These are phyloP conservation scores for Monosporozyma solicola DNA, from an alignment of 805 yeast species.

Conservation along the genomic window DNA sequence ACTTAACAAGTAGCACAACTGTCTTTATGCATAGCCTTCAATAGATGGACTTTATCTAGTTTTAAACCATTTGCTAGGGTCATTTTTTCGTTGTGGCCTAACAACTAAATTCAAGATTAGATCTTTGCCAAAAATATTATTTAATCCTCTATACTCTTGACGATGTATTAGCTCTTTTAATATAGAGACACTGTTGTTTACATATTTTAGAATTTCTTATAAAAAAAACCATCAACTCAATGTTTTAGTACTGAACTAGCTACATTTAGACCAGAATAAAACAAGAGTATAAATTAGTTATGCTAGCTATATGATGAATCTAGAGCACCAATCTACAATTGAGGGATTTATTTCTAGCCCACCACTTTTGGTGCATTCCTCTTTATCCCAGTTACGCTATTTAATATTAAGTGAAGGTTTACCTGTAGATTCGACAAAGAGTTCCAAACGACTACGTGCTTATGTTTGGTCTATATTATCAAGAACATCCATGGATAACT, in stretches of 20 bases:
- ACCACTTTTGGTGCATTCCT: conserved; percentile 21
- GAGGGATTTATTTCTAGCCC: conserved; percentile 18
- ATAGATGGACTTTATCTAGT: too few relatives aligned
- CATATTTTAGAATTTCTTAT: background rate
- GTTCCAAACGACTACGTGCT: conserved; percentile 33
- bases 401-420: conserved; percentile 17
- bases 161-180: background rate
- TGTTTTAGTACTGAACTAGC: background rate
- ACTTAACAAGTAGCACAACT: too few relatives aligned
- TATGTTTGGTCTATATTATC: conserved; percentile 77
- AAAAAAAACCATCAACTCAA: background rate
- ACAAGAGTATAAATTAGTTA: background rate
- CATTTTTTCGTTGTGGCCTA: too few relatives aligned
- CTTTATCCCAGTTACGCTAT: conserved; percentile 22
- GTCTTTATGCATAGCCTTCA: too few relatives aligned
- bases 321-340: conserved; percentile 9
- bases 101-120: too few relatives aligned
- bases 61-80: too few relatives aligned
- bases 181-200: background rate
- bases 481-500: conserved; percentile 46
- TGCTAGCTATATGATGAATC: background rate
- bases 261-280: background rate
- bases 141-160: background rate
- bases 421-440: conserved; percentile 6
- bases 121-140: too few relatives aligned